Percentiles rank a stretch among this genome's conserved stretches.
Conservation (phyloP, 2,329 filamentous ascomycete species). For the Fusarium virguliforme region DNA sequence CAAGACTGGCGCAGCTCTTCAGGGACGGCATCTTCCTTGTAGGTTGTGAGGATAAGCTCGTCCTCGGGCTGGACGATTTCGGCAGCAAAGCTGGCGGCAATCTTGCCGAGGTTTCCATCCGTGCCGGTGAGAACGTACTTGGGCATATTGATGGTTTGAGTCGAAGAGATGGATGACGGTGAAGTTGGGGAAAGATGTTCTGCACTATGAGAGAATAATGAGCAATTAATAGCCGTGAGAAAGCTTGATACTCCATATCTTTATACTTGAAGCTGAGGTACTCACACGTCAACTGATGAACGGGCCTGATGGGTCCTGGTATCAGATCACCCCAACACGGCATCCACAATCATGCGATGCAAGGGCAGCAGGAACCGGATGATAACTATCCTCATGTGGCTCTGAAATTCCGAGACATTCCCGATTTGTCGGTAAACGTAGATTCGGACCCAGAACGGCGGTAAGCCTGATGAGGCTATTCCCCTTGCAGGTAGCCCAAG, state of each 20-base stretch:
- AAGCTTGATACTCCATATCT: neutral
- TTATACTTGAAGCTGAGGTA: conserved; percentile 8
- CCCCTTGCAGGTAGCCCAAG: neutral
- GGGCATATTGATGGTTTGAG: conserved; percentile 34
- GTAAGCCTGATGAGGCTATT: conserved; percentile 29
- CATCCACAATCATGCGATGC: conserved; percentile 19
- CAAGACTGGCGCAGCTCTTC: conserved; percentile 33
- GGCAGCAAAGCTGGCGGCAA: conserved; percentile 44
- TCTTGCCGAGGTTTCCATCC: conserved; percentile 47
- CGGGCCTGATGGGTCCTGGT: conserved; percentile 3
- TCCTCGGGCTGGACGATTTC: conserved; percentile 46
- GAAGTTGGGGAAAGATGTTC: neutral
- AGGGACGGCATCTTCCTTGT: conserved; percentile 44
- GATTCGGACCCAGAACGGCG: conserved; percentile 38
- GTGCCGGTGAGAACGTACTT: conserved; percentile 49
- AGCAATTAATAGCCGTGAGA: neutral
- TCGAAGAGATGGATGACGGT: neutral
- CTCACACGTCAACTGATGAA: conserved; percentile 15
- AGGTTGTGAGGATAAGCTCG: conserved; percentile 46
- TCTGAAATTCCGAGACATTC: conserved; percentile 33
- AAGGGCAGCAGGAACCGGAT: conserved; percentile 16
- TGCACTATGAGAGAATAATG: neutral
- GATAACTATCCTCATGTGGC: conserved; percentile 21
- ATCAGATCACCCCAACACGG: conserved; percentile 5
- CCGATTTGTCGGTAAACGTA: conserved; percentile 12